phyloP scores from a whole-genome alignment of 805 yeast genomes.

The Zygosaccharomyces siamensis region DNA sequence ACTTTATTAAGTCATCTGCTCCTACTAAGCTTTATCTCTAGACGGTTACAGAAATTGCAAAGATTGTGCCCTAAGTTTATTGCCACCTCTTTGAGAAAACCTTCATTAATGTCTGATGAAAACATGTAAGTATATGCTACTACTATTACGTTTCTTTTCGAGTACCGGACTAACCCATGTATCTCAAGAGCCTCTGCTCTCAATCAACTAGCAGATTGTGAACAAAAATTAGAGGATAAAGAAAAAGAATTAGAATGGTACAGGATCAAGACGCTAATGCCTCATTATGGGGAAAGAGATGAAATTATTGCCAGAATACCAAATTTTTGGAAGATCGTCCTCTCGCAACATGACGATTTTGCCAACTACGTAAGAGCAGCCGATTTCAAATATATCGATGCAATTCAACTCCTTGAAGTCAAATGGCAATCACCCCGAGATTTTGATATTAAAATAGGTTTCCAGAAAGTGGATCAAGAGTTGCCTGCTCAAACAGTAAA shows the following conservation, averaged over 20 bases:
- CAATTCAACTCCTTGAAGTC: constrained; percentile 58
- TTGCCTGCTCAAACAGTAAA: constrained; percentile 54
- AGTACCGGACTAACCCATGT: constrained; percentile 4
- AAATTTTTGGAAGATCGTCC: constrained; percentile 80
- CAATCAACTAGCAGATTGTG: constrained; percentile 51
- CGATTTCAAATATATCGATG: constrained; percentile 72
- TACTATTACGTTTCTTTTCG: neutral
- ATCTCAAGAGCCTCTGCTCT: constrained; percentile 31
- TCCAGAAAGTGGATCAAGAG: constrained; percentile 44
- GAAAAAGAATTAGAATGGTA: constrained; percentile 55
- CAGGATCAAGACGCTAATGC: constrained; percentile 49
- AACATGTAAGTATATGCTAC: constrained; percentile 6
- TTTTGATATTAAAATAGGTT: constrained; percentile 57
- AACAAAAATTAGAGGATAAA: constrained; percentile 52
- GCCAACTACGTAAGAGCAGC: constrained; percentile 72
- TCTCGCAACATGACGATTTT: constrained; percentile 80
- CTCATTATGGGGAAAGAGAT: constrained; percentile 56
- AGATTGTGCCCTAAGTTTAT: neutral
- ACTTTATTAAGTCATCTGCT: too few species aligned
- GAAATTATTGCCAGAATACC: constrained; percentile 51
- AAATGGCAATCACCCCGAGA: constrained; percentile 44
- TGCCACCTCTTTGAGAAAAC: neutral
- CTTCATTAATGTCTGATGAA: constrained; percentile 9
- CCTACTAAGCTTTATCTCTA: neutral
- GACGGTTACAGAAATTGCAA: neutral